A percentile compares a stretch with the other conserved stretches of the same genome.
These are phyloP conservation scores for Papiliotrema flavescens DNA, from an alignment of 1,284 basidiomycete genomes.

Conservation along the genomic window DNA sequence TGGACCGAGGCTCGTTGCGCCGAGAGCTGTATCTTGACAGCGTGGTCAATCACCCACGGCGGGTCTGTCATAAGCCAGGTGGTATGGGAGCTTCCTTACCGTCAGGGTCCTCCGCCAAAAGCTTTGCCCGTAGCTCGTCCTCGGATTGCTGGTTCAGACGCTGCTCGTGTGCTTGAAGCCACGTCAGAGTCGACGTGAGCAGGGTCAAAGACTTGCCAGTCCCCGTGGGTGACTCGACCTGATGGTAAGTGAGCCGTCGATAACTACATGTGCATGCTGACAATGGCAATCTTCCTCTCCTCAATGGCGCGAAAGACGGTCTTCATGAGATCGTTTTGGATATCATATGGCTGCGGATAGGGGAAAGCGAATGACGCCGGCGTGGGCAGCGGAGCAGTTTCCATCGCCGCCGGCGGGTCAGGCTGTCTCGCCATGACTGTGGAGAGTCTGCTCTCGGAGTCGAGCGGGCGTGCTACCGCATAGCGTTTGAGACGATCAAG, in stretches of 20 bases:
- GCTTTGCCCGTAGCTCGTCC: slow-evolving; percentile 25
- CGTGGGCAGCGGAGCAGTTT: slow-evolving; percentile 52
- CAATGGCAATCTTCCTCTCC: slow-evolving; percentile 64
- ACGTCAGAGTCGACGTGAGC: slow-evolving; percentile 72
- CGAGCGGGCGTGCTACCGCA: no score
- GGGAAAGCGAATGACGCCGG: slow-evolving; percentile 73
- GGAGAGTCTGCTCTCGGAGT: no score
- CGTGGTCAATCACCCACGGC: slow-evolving; percentile 77
- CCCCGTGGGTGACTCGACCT: slow-evolving; percentile 77
- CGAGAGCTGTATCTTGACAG: slow-evolving; percentile 60
- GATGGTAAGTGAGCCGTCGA: background rate
- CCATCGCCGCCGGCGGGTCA: no score
- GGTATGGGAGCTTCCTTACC: slow-evolving; percentile 18
- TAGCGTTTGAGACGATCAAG: no score
- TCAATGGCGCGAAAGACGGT: slow-evolving; percentile 82
- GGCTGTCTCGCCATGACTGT: no score
- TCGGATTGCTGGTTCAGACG: slow-evolving; percentile 28
- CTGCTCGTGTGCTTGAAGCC: slow-evolving; percentile 57
- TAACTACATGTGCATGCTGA: slow-evolving; percentile 10
- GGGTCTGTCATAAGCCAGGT: slow-evolving; percentile 53
- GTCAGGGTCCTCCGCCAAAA: slow-evolving; percentile 37
- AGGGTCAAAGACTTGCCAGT: slow-evolving; percentile 88
- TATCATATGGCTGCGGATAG: slow-evolving; percentile 74
- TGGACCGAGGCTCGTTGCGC: slow-evolving; percentile 65
- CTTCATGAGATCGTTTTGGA: slow-evolving; percentile 84